Evolutionary conservation across 805 yeast species (phyloP), one percentile per base, ranked within the genome.

Genomic region (Hanseniaspora lindneri): DNA sequence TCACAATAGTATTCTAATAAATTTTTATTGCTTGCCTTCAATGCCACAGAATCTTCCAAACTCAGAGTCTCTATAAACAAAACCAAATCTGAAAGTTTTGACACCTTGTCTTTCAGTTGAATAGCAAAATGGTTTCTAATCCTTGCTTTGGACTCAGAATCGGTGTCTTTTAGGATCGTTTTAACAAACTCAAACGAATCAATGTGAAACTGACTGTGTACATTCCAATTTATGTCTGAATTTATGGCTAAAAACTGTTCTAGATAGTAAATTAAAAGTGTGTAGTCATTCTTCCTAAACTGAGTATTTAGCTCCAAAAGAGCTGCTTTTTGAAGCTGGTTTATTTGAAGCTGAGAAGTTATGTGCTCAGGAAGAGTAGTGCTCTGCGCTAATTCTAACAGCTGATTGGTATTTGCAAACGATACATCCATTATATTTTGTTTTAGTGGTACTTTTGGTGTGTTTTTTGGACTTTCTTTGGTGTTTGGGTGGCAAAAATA

Each of bases 131-230:
- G 43, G 4, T 39, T 17, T 32, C 43, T 39, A 13, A 46, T 16
- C 16, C 14, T 23, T 10, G 19, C 4, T 20, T 39, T 19, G 3
- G 13, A 17, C 13, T 34, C 29, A 1, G 8, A 13, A 21, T 30
- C 28, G 25, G 41, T 14, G 8, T 30, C 17, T 39, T 23, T 25
- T 24, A 39, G 32, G 10, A 46, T 28, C 20, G 35, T 39, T 4
- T 46, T 35, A 14, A 46, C 27, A 39, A 46, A 39, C 14, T 46
- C 49, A 27, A 46, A 3, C 14, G 21, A 27, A n/a, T 46, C 49
- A 2, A 46, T 24, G 16, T 39, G 39, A 17, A 46, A 46, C 21
- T 46, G 49, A 17, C 24, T 32, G 23, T 46, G 33, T 5, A 46
- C 14, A 19, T 46, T 46, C 49, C 49, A 46, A 14, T 46, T 25